These are phyloP conservation scores for Vishniacozyma victoriae DNA, from an alignment of 768 basidiomycete species.

Conservation along the genomic window DNA sequence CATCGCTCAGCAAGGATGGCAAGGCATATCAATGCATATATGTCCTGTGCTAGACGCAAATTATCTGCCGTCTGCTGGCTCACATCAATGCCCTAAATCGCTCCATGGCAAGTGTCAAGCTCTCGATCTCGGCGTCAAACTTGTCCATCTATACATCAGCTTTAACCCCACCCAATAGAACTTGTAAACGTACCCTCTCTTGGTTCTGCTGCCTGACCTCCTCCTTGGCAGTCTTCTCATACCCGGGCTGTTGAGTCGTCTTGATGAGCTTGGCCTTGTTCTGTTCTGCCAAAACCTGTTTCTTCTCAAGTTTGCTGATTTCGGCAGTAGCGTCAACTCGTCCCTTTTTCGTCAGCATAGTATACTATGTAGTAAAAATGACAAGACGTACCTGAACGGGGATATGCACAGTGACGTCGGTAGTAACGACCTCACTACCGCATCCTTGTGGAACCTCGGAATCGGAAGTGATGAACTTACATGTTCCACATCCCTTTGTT, in stretches of 20 bases:
- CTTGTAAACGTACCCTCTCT: constrained; percentile 62
- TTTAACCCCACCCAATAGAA: constrained; percentile 1
- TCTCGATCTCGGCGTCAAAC: constrained; percentile 70
- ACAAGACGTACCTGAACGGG: constrained; percentile 68
- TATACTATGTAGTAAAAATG: background rate
- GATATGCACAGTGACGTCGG: constrained; percentile 69
- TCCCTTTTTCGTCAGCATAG: constrained; percentile 54
- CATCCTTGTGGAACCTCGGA: constrained; percentile 79
- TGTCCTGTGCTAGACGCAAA: too few relatives aligned
- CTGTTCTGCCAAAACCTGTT: constrained; percentile 64
- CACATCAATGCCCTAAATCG: constrained; percentile 56
- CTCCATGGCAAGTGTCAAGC: constrained; percentile 62
- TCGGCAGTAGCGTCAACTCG: constrained; percentile 83
- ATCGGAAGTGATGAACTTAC: constrained; percentile 60
- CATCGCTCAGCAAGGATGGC: too few relatives aligned
- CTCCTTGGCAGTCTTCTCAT: constrained; percentile 71
- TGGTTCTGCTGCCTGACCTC: constrained; percentile 67
- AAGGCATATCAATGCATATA: too few relatives aligned
- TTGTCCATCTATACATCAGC: constrained; percentile 60
- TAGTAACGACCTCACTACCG: constrained; percentile 71
- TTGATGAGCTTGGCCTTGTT: constrained; percentile 73
- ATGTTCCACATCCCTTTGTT: constrained; percentile 79
- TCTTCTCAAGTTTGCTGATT: constrained; percentile 84
- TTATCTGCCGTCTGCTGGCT: too few relatives aligned
- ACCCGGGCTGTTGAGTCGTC: constrained; percentile 65